Evolutionary conservation across 306 rosid species (phyloP), one percentile per base, ranked within the genome.

Genomic region (Pyrus pyrifolia): DNA sequence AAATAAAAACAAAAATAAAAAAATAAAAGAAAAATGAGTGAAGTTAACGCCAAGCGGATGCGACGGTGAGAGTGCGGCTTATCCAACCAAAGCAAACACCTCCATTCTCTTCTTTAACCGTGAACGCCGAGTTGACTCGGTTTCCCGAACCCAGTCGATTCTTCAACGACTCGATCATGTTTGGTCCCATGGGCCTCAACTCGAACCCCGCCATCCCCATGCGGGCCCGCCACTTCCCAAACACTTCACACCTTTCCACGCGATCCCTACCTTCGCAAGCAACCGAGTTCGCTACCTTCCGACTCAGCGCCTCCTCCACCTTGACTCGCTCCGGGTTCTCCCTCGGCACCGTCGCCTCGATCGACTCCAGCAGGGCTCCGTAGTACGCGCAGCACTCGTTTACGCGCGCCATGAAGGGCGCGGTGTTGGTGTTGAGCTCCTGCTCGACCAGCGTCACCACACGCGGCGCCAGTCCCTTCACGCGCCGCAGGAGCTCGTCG

Each of bases 11-110:
- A 58, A 68, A 27, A 21, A 46, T 46, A 46, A 13, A 14, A 8
- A 73, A 11, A 22, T 1, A 52, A 60, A 25, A 62, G 49, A 62
- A 44, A 67, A 66, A 27, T 61, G 83, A 74, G 83, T 68, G 76
- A 81, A 81, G 86, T 89, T 91, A 95, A 92, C 96, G 92, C 98
- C 98, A 95, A 71, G 97, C 92, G 55, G 98, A 92, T 67, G 97
- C 95, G 70, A 92, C 97, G 44, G 97, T 87, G 83, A 95, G 97
- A 29, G 89, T 83, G 76, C 88, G 90, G 49, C 97, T 93, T 87
- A 73, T 90, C 98, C 98, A 95, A 14, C 98, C 96, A 78, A 89
- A 82, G 77, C 87, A 76, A 79, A 95, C 78, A 14, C 91, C 97
- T 51, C 97, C 97, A 42, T 88, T 92, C 62, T 90, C 97, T 81